Evolutionary conservation across 2,329 filamentous ascomycete genomes (phyloP).

Genomic region (Periconia sp.): DNA sequence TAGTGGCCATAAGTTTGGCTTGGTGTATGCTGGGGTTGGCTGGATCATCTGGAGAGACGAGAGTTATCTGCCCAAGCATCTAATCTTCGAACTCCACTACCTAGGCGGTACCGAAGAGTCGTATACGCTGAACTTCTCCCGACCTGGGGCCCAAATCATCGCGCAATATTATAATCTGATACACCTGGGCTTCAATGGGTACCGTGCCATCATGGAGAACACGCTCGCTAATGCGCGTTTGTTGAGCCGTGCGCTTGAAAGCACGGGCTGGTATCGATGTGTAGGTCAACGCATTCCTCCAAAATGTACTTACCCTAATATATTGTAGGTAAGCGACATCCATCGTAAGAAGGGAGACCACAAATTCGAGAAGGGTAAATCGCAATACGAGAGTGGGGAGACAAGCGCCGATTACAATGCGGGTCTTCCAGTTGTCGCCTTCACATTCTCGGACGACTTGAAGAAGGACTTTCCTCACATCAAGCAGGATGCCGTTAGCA

Average conservation of each 20-base stretch:
- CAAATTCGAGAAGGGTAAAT: constrained; percentile 50
- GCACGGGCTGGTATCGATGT: constrained; percentile 66
- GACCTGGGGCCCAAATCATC: constrained; percentile 72
- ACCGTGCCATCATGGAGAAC: constrained; percentile 67
- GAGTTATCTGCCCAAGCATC: constrained; percentile 67
- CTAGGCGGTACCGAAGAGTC: constrained; percentile 74
- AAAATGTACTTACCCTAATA: constrained; percentile 31
- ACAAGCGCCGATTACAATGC: constrained; percentile 64
- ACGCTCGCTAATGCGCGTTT: constrained; percentile 67
- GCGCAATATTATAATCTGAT: constrained; percentile 78
- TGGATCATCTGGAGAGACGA: constrained; percentile 66
- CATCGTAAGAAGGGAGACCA: constrained; percentile 62
- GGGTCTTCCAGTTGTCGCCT: constrained; percentile 72
- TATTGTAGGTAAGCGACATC: constrained; percentile 62
- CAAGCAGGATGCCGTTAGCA: constrained; percentile 68
- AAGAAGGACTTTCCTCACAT: constrained; percentile 66
- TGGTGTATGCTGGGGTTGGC: constrained; percentile 71
- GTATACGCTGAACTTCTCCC: constrained; percentile 75
- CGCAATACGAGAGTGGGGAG: constrained; percentile 54
- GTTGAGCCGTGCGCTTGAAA: constrained; percentile 68
- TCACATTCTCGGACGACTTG: constrained; percentile 67
- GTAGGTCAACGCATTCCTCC: constrained; percentile 12
- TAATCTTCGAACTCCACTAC: constrained; percentile 75
- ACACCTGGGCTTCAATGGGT: constrained; percentile 71
- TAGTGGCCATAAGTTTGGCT: constrained; percentile 67